Base-by-base conservation (phyloP, 495 filamentous ascomycete species). In the Aspergillus mulundensis region DNA sequence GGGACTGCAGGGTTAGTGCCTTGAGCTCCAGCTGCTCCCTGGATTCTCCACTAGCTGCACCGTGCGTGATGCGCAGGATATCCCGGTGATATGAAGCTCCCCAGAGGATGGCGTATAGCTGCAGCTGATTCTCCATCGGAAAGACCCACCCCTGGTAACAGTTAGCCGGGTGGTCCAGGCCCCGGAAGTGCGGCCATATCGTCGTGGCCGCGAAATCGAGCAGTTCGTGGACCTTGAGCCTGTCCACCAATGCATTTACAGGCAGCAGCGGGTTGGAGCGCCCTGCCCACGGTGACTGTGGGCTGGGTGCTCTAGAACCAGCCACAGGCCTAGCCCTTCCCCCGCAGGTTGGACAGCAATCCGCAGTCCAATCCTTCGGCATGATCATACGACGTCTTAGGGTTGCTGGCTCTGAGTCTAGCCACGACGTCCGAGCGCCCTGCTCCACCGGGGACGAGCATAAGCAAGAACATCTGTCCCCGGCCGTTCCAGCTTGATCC, bases 1-100 rank as follows among this genome's bases (percentile, higher is more conserved):
- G 19, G 10, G n/a, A 14, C 41, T 36, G 24, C 24, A 54, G 51
- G 1, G 41, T 41, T 3, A 54, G n/a, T 7, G 11, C n/a, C 16
- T 36, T 45, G n/a, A 54, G 30, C 41, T 54, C 40, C 1, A 54
- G 41, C 51, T 54, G 51, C 16, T 44, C 51, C 41, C 39, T 19
- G 1, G 51, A 54, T 28, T 54, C 51, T 23, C 15, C 41, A 34
- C 7, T 4, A 41, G 51, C 12, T 21, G 24, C 51, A 12, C 51
- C 51, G 18, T 38, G 5, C 7, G 51, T 54, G 16, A 46, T 8
- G 51, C 51, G 51, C 3, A 54, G 41, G 4, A 46, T 46, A 21
- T 54, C 51, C 4, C 51, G 51, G 40, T 54, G 51, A 16, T 54
- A 54, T 5, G 51, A 54, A 0, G 51, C 19, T 0, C 41, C 2